Conservation (phyloP, 495 filamentous ascomycete species). For the Penicillium herquei region DNA sequence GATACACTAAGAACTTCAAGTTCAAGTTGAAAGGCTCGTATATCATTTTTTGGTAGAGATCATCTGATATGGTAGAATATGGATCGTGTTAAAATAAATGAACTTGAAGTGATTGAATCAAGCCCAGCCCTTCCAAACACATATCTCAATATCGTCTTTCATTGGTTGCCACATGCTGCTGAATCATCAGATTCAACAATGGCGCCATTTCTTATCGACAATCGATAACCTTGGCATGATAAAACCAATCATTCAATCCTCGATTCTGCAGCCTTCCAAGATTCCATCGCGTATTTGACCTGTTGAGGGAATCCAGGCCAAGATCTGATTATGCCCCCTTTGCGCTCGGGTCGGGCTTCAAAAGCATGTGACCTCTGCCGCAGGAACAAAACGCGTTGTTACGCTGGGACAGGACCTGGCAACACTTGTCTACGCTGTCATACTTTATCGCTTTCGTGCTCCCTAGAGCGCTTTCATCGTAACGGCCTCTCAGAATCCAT, state of each 20-base stretch:
- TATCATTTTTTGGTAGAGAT: too few species aligned
- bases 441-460: slow-evolving; percentile 1
- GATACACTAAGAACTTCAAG: too few species aligned
- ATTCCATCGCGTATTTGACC: too few species aligned
- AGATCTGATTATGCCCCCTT: not conserved
- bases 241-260: not conserved
- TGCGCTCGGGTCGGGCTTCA: slow-evolving; percentile 4
- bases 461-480: not conserved
- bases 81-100: too few species aligned
- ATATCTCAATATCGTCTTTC: too few species aligned
- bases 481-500: not conserved
- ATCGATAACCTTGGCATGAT: too few species aligned
- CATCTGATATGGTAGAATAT: too few species aligned
- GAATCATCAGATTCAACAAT: too few species aligned
- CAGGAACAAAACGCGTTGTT: slow-evolving; percentile 8
- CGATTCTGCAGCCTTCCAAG: not conserved
- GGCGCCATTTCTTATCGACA: not conserved
- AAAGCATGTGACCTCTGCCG: slow-evolving; percentile 6
- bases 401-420: not conserved
- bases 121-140: too few species aligned
- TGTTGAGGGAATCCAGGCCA: not conserved
- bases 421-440: slow-evolving; percentile 7
- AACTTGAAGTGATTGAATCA: too few species aligned
- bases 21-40: too few species aligned
- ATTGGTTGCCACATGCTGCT: too few species aligned